Percentiles rank a stretch among this genome's conserved stretches.
phyloP scores from a whole-genome alignment of 2,329 filamentous ascomycete genomes.

The Furcasterigmium sp. region DNA sequence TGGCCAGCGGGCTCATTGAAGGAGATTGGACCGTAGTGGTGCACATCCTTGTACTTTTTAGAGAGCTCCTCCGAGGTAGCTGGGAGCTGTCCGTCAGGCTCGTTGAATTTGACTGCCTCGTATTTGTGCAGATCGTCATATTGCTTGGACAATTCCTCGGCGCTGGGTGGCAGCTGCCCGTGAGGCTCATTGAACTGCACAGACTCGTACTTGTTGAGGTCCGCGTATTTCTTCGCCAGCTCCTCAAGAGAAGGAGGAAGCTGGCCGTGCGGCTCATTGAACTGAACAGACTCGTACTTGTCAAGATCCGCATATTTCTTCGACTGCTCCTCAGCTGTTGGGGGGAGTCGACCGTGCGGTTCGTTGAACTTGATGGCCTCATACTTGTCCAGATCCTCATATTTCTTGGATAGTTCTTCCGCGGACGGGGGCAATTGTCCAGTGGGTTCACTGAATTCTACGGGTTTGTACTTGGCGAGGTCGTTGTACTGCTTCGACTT shows the following conservation, averaged over 20 bases:
- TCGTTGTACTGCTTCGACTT: slow-evolving; percentile 30
- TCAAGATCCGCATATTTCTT: slow-evolving; percentile 10
- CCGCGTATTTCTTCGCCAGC: slow-evolving; percentile 28
- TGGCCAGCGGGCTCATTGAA: slow-evolving; percentile 25
- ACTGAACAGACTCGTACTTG: slow-evolving; percentile 11
- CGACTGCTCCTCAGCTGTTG: slow-evolving; percentile 30
- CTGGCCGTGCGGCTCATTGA: slow-evolving; percentile 16
- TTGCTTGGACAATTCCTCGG: slow-evolving; percentile 28
- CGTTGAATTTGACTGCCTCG: slow-evolving; percentile 26
- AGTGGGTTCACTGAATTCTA: slow-evolving; percentile 28
- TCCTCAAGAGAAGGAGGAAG: slow-evolving; percentile 21
- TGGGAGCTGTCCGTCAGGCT: slow-evolving; percentile 22
- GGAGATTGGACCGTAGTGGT: slow-evolving; percentile 19
- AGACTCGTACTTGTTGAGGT: slow-evolving; percentile 26
- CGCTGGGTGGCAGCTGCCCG: slow-evolving; percentile 11
- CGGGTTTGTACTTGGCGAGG: slow-evolving; percentile 29
- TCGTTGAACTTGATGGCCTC: slow-evolving; percentile 17
- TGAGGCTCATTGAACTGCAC: slow-evolving; percentile 16
- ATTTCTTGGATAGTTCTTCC: slow-evolving; percentile 9
- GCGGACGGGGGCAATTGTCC: slow-evolving; percentile 9
- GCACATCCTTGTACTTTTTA: slow-evolving; percentile 27
- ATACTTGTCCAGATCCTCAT: slow-evolving; percentile 13
- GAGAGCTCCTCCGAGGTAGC: slow-evolving; percentile 9
- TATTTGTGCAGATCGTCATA: slow-evolving; percentile 37
- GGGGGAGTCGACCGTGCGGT: slow-evolving; percentile 10